Evolutionary conservation across 306 rosid species (phyloP), one percentile per base, ranked within the genome.

Genomic region (Trifolium dubium): DNA sequence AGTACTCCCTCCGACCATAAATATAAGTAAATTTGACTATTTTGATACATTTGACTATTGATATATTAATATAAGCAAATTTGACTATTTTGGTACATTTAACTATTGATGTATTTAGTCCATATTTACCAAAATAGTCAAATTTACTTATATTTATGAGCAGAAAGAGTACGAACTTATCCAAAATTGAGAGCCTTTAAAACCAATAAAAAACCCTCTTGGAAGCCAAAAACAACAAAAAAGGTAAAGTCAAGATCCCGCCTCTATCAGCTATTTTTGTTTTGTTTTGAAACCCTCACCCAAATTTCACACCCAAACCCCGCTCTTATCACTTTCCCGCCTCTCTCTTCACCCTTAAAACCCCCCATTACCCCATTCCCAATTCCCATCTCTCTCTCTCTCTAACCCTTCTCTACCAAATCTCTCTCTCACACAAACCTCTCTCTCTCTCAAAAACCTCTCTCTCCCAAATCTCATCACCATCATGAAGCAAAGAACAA

Each of bases 401-500:
- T 54, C 62, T 17, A 9, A 23, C 17, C 0, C 1, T 54, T 4
- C 65, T 2, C 8, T 67, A 43, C 6, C 2, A 12, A 71, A 32
- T 10, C 62, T 55, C 59, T 2, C 8, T 67, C 50, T 6, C 2
- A 12, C n/a, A n/a, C n/a, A n/a, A n/a, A 4, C 5, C 49, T 40
- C 40, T 35, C 40, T 14, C 70, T 12, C 51, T 69, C 63, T 49
- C 72, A n/a, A n/a, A n/a, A n/a, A n/a, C 15, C 0, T 2, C 62
- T 4, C 65, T 2, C 8, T 67, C 50, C 6, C 2, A 12, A 71
- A 32, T 10, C 62, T 55, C 59, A 34, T 49, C 30, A 19, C 5
- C 47, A 32, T 77, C 85, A 91, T 91, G 98, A 86, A 85, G 46
- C 84, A 87, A 0, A 79, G 93, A 0, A 81, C 90, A 35, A 4